phyloP scores from a whole-genome alignment of 192 early-diverging fungal genomes.

The Linderina pennispora region DNA sequence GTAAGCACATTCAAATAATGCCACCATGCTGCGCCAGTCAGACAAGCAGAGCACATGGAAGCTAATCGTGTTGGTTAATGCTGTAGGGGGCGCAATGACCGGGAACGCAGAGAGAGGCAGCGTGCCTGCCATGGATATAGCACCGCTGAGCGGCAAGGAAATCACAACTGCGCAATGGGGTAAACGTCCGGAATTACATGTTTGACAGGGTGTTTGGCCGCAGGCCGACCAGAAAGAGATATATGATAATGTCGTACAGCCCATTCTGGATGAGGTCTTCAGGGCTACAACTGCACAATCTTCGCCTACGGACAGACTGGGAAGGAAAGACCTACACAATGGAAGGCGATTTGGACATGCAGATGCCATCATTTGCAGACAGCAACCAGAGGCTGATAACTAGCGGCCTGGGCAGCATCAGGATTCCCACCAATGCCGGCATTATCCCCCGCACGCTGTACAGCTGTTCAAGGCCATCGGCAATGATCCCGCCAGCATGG shows the following conservation, averaged over 20 bases:
- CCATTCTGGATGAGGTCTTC: conserved; percentile 78
- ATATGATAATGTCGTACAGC: conserved; percentile 69
- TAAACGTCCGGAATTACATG: conserved; percentile 63
- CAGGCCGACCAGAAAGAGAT: conserved; percentile 70
- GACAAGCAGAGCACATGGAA: too few species aligned
- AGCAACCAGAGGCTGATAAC: neutral
- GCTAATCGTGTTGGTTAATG: too few species aligned
- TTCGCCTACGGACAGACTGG: conserved; percentile 89
- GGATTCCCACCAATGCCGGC: conserved; percentile 55
- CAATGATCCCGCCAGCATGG: conserved; percentile 52
- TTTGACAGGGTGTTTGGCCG: conserved; percentile 89
- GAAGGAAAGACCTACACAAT: conserved; percentile 97
- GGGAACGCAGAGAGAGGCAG: conserved; percentile 51
- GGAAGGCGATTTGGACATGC: conserved; percentile 77
- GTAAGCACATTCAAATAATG: conserved; percentile 36
- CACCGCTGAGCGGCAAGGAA: conserved; percentile 52
- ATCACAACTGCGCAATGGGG: conserved; percentile 46
- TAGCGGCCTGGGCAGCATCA: conserved; percentile 1
- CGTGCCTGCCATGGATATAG: conserved; percentile 53
- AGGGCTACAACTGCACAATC: conserved; percentile 74
- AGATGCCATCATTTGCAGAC: conserved; percentile 1
- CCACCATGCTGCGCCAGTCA: too few species aligned
- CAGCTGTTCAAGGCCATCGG: conserved; percentile 74
- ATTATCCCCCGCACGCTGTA: conserved; percentile 87
- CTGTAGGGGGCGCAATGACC: conserved; percentile 54